phyloP scores from a whole-genome alignment of 139 green algal genomes.

The Volvox reticuliferus region DNA sequence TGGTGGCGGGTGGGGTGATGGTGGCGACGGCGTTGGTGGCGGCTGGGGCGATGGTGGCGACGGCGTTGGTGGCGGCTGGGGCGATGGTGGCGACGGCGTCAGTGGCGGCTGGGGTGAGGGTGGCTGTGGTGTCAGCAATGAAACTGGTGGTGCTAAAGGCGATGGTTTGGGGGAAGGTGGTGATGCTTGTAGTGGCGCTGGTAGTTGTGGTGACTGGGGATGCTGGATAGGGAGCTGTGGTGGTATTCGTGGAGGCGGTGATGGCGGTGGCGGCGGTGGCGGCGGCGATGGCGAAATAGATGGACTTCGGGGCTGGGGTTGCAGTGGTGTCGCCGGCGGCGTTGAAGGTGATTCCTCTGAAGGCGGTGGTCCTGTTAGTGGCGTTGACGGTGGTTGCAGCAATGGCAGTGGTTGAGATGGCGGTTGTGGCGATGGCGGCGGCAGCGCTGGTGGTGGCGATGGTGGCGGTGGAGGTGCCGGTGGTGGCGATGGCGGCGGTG shows the following conservation, averaged over 20 bases:
- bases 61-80: background rate
- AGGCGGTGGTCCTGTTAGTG: no score
- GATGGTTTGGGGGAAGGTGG: no score
- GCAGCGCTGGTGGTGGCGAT: background rate
- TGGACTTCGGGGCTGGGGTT: background rate
- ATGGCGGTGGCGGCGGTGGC: background rate
- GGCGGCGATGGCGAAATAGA: background rate
- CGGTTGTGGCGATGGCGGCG: background rate
- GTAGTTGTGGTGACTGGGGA: no score
- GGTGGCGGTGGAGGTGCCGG: background rate
- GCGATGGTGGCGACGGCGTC: no score
- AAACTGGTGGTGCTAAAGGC: no score
- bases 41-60: background rate
- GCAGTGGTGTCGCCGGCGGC: no score
- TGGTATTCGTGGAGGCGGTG: background rate
- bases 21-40: background rate
- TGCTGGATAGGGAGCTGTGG: no score
- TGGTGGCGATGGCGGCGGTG: background rate
- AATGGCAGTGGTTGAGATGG: background rate
- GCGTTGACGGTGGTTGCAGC: background rate
- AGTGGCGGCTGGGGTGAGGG: no score
- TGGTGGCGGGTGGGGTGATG: background rate
- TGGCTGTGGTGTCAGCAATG: no score
- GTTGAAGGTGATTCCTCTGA: no score
- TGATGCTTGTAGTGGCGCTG: no score